These are phyloP conservation scores for Pelargonium australe DNA, from an alignment of 441 rosid species.

Conservation along the genomic window DNA sequence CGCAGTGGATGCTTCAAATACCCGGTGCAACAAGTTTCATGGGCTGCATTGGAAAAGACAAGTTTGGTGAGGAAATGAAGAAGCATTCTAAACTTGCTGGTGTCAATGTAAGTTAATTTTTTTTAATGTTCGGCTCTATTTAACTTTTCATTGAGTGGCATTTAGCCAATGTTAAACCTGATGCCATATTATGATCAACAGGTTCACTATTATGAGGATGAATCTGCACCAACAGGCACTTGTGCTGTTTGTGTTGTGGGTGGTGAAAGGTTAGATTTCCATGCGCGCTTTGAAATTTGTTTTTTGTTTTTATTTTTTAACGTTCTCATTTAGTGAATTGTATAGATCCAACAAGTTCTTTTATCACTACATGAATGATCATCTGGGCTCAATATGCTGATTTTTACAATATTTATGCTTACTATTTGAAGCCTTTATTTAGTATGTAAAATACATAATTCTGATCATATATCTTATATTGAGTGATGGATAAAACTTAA, in stretches of 20 bases:
- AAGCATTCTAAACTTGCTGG: conserved; percentile 66
- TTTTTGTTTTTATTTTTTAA: background rate
- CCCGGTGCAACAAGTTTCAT: conserved; percentile 84
- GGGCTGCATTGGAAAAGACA: conserved; percentile 94
- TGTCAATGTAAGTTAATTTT: conserved; percentile 49
- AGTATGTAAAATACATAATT: background rate
- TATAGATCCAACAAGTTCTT: background rate
- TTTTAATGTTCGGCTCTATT: background rate
- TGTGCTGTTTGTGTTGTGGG: conserved; percentile 93
- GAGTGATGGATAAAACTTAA: background rate
- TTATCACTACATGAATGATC: background rate
- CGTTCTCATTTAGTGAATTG: background rate
- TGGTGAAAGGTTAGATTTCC: conserved; percentile 68
- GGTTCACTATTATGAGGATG: conserved; percentile 81
- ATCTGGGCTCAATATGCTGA: background rate
- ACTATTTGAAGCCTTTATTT: background rate
- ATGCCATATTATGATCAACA: conserved; percentile 19
- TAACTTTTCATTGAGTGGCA: background rate
- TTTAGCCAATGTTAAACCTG: background rate
- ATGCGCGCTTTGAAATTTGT: background rate
- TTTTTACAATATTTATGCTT: background rate
- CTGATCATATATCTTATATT: background rate
- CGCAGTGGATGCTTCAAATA: conserved; percentile 94
- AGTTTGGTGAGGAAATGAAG: conserved; percentile 93
- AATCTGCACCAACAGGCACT: conserved; percentile 77